A percentile compares a stretch with the other conserved stretches of the same genome.
Evolutionary conservation across 1,284 basidiomycete species (phyloP).

Genomic region (Austroboletus novae-zelandiae): DNA sequence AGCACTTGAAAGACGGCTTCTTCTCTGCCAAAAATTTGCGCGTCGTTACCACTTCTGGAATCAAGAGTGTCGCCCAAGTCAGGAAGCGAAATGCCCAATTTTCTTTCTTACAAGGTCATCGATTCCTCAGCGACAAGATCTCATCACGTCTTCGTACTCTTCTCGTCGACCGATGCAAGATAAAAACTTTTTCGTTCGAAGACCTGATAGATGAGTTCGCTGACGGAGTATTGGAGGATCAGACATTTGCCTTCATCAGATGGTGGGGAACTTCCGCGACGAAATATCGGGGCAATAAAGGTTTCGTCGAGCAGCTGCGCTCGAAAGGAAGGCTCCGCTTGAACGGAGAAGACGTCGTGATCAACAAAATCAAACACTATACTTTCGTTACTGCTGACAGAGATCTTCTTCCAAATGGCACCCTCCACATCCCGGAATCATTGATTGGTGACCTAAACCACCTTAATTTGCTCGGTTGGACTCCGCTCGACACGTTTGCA

Average conservation of each 20-base stretch:
- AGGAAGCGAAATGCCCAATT: slow-evolving; percentile 6
- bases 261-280: slow-evolving; percentile 65
- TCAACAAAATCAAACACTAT: slow-evolving; percentile 65
- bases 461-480: slow-evolving; percentile 77
- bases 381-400: slow-evolving; percentile 65
- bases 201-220: slow-evolving; percentile 84
- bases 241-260: slow-evolving; percentile 79
- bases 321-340: not conserved
- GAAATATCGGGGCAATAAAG: not conserved
- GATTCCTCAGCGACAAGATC: slow-evolving; percentile 35
- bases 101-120: slow-evolving; percentile 10
- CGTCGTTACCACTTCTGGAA: slow-evolving; percentile 72
- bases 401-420: slow-evolving; percentile 64
- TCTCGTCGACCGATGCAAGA: slow-evolving; percentile 39
- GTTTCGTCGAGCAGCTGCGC: not conserved
- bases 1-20: slow-evolving; percentile 75
- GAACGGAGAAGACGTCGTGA: slow-evolving; percentile 25
- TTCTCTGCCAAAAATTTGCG: slow-evolving; percentile 45
- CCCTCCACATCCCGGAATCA: slow-evolving; percentile 42
- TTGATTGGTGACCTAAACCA: slow-evolving; percentile 51
- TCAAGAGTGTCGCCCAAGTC: slow-evolving; percentile 29
- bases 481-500: slow-evolving; percentile 56
- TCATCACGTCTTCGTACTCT: slow-evolving; percentile 45
- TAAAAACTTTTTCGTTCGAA: slow-evolving; percentile 73
- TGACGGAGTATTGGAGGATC: slow-evolving; percentile 66